Evolutionary conservation across 129 eudicot genomes (phyloP).

Genomic region (Centaurea solstitialis): DNA sequence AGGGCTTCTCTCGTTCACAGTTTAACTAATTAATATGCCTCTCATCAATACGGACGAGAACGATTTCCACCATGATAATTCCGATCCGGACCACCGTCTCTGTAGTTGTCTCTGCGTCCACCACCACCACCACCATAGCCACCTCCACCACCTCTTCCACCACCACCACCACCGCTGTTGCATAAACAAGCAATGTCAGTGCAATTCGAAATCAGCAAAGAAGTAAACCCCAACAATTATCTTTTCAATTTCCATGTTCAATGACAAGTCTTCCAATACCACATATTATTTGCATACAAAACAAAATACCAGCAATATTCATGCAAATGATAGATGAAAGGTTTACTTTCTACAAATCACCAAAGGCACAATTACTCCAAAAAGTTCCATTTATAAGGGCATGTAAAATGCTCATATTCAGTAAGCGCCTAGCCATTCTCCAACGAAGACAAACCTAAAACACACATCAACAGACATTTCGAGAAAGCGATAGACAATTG

Average conservation of each 20-base stretch:
- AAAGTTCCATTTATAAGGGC: too few relatives aligned
- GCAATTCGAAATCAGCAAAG: not conserved
- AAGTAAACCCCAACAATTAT: not conserved
- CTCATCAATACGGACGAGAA: slow-evolving; percentile 84
- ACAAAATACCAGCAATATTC: not conserved
- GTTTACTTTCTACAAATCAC: not conserved
- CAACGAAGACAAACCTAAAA: not conserved
- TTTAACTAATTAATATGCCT: slow-evolving; percentile 51
- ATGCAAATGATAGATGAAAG: not conserved
- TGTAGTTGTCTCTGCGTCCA: slow-evolving; percentile 73
- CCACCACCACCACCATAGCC: slow-evolving; percentile 55
- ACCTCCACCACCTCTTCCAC: slow-evolving; percentile 72
- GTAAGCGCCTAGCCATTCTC: not conserved
- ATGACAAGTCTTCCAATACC: not conserved
- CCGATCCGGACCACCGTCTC: slow-evolving; percentile 94
- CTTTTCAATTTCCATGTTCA: not conserved
- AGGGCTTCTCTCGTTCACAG: slow-evolving; percentile 51
- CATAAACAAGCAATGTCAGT: slow-evolving; percentile 22
- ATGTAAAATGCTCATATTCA: not conserved
- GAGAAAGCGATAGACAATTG: not conserved
- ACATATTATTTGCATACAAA: not conserved
- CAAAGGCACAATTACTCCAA: not conserved
- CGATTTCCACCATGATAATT: slow-evolving; percentile 87
- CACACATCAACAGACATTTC: not conserved
- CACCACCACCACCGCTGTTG: slow-evolving; percentile 76